Evolutionary conservation across 2,329 filamentous ascomycete genomes (phyloP).

Genomic region (Talaromyces sp.): DNA sequence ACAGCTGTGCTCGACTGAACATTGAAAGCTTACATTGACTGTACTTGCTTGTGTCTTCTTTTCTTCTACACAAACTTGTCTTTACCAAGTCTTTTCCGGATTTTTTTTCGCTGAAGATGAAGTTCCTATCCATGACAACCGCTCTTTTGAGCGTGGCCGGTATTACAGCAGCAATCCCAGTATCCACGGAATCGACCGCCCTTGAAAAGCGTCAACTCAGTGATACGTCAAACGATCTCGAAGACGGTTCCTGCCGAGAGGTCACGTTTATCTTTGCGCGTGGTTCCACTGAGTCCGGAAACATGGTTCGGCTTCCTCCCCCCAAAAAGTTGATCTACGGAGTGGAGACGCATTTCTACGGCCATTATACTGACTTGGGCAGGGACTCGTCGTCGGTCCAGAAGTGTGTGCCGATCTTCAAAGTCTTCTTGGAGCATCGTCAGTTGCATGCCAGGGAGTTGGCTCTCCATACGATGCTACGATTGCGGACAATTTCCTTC

Average conservation of each 20-base stretch:
- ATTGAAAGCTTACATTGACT: too few relatives aligned
- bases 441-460: neutral
- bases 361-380: neutral
- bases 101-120: neutral
- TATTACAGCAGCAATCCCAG: neutral
- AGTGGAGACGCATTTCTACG: too few relatives aligned
- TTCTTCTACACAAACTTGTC: neutral
- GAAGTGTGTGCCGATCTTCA: neutral
- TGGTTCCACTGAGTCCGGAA: neutral
- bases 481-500: neutral
- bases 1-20: neutral
- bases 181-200: neutral
- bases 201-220: slow-evolving; percentile 22
- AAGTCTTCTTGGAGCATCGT: neutral
- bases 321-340: too few relatives aligned
- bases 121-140: neutral
- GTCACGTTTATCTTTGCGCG: neutral
- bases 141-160: neutral
- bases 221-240: neutral
- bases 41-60: too few relatives aligned
- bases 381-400: neutral
- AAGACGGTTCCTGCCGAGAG: neutral
- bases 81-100: neutral
- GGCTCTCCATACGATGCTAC: neutral
- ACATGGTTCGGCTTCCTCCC: neutral